A percentile compares a stretch with the other conserved stretches of the same genome.
Evolutionary conservation across 257 asterid species (phyloP).

Genomic region (Paraleonurus japonicus): DNA sequence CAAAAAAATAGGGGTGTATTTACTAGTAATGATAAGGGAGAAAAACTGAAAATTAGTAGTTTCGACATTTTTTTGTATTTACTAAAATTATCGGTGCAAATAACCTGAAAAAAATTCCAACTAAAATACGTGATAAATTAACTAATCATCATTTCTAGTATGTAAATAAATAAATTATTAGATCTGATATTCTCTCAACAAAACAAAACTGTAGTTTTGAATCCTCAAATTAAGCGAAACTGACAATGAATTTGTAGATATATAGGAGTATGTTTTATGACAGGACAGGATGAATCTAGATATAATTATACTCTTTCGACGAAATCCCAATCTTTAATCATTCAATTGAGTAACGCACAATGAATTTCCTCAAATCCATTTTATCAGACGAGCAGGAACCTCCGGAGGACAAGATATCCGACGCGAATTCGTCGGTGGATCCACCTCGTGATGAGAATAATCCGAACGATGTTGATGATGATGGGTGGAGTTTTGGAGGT

Average conservation of each 20-base stretch:
- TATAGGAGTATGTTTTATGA: no score
- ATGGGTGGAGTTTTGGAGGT: constrained; percentile 73
- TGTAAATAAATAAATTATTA: no score
- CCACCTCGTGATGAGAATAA: constrained; percentile 14
- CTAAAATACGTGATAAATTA: no score
- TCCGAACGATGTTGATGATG: constrained; percentile 27
- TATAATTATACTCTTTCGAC: neutral
- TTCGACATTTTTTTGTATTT: no score
- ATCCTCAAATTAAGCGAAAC: neutral
- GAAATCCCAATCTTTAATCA: constrained; percentile 23
- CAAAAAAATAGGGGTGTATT: no score
- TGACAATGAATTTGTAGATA: neutral
- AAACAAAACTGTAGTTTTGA: neutral
- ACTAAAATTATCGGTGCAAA: no score
- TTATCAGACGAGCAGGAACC: constrained; percentile 68
- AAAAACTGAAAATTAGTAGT: no score
- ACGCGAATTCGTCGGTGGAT: constrained; percentile 26
- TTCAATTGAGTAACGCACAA: constrained; percentile 19
- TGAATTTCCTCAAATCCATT: constrained; percentile 88
- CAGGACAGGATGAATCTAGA: no score
- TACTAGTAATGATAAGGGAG: no score
- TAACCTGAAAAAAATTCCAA: no score
- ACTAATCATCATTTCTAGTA: no score
- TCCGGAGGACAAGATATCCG: constrained; percentile 27
- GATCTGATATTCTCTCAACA: neutral